Evolutionary conservation across 2,329 filamentous ascomycete species (phyloP), one percentile per base, ranked within the genome.

Genomic region (Stagonosporopsis cucurbitacearum): DNA sequence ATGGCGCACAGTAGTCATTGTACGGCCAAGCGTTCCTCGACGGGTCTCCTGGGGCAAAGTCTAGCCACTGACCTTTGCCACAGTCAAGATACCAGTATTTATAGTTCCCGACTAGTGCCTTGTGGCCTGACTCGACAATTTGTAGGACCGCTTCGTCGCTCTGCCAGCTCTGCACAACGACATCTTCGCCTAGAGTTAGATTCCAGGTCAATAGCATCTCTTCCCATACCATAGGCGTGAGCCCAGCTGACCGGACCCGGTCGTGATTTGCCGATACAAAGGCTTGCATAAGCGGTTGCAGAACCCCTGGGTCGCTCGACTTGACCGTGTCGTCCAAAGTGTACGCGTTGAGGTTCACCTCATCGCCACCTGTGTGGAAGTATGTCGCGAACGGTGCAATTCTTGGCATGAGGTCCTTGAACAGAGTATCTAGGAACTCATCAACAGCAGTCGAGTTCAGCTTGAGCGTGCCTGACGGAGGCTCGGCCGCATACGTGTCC

Each of bases 291-390:
- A 95, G 81, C 2, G 92, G 90, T 68, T 85, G 82, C 33, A 96
- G 79, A 13, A 94, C 82, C 1, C 79, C 75, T 0, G 81, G 78
- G 50, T 86, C 79, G 70, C 89, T 91, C 28, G 87, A 89, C 6
- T 81, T 75, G 33, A 96, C 86, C 1, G 85, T 89, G 4, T 74
- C 65, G 70, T 96, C 92, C 11, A 94, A 82, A 36, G 80, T 80
- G 69, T 91, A 93, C 48, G 88, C 85, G 66, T 93, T 88, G 58
- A 81, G 81, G 75, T 95, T 94, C 58, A 96, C 86, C 78, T 96
- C 92, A 68, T 96, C 92, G 50, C 92, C 92, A 40, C 92, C 92
- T 1, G 90, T 90, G 77, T 96, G 92, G 80, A 94, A 96, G 77
- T 94, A 86, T 6, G 85, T 78, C 2, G 88, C 82, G 73, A 91